Evolutionary conservation across 2,329 filamentous ascomycete genomes (phyloP).

Genomic region (Teratosphaeria viscida): DNA sequence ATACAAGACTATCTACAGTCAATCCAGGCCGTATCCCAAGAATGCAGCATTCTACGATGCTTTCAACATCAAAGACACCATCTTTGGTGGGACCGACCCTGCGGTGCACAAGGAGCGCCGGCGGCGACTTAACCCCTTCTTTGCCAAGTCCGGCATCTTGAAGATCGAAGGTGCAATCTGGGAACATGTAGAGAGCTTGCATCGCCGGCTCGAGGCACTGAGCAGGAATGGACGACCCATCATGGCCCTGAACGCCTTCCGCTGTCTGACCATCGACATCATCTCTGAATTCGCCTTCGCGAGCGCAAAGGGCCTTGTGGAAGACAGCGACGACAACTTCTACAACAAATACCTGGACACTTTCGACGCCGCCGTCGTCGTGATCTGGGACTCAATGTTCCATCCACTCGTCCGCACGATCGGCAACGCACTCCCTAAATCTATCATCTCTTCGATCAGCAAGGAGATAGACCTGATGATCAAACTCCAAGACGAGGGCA

Average conservation of each 20-base stretch:
- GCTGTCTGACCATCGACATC: conserved; percentile 2
- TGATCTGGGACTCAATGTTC: not conserved
- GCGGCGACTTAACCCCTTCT: conserved; percentile 1
- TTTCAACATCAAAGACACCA: not conserved
- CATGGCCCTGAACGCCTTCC: conserved; percentile 1
- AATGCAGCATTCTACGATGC: not conserved
- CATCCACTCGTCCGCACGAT: not conserved
- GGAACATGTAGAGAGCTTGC: not conserved
- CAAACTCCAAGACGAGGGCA: not conserved
- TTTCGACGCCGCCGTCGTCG: not conserved
- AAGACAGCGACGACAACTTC: conserved; percentile 1
- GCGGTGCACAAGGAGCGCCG: conserved; percentile 1
- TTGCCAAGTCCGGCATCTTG: not conserved
- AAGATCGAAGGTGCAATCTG: not conserved
- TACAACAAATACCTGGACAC: not conserved
- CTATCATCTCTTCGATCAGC: not conserved
- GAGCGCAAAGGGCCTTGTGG: not conserved
- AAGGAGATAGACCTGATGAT: not conserved
- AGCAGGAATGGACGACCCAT: not conserved
- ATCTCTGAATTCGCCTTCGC: conserved; percentile 2
- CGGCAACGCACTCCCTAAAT: not conserved
- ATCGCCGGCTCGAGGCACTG: not conserved
- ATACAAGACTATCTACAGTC: conserved; percentile 3
- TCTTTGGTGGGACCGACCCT: not conserved
- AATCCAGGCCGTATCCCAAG: not conserved